A percentile compares a stretch with the other conserved stretches of the same genome.
Evolutionary conservation across 257 asterid species (phyloP).

Genomic region (Anisodus acutangulus): DNA sequence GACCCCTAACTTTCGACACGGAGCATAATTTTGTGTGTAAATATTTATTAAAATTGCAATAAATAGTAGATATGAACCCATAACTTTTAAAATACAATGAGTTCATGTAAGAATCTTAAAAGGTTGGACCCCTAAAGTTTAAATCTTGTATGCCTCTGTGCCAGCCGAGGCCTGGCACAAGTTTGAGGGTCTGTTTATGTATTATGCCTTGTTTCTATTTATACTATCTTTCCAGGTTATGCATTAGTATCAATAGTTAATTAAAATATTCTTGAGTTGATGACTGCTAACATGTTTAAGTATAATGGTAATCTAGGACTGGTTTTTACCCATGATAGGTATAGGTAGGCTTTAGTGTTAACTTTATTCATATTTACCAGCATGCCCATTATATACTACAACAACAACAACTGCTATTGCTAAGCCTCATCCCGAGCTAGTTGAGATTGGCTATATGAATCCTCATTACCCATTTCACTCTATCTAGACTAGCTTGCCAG

Average conservation of each 20-base stretch:
- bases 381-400: neutral
- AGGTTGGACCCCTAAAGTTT: no score
- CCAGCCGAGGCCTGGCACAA: no score
- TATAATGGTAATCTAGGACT: neutral
- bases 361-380: neutral
- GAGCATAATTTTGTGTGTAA: no score
- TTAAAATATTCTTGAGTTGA: neutral
- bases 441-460: neutral
- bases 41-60: no score
- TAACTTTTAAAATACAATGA: no score
- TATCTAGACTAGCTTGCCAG: slow-evolving; percentile 7
- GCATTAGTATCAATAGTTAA: neutral
- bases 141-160: no score
- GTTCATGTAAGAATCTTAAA: no score
- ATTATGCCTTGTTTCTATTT: neutral
- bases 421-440: neutral
- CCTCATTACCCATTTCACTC: neutral
- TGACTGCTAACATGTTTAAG: neutral
- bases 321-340: neutral
- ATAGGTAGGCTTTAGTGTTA: neutral
- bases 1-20: no score
- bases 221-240: neutral
- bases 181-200: no score
- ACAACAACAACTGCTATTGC: neutral
- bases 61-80: no score